Evolutionary conservation across 2,329 filamentous ascomycete genomes (phyloP), one percentile per base, ranked within the genome.

Genomic region (Colletotrichum coccodes): DNA sequence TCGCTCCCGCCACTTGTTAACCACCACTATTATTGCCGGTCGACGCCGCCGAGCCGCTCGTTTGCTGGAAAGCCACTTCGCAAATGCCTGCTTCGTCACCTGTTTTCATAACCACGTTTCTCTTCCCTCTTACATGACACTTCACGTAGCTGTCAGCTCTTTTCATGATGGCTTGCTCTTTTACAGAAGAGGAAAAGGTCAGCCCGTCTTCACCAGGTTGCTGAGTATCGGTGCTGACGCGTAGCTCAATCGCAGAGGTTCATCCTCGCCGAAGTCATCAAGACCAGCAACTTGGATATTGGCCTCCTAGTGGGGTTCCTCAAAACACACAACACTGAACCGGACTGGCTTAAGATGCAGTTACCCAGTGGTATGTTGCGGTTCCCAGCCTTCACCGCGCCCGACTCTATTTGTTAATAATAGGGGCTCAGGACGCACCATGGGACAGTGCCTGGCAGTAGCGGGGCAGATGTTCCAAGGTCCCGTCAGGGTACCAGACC

Each of bases 231-330:
- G 62, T 42, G 44, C 52, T 47, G 52, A 49, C 62, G 66, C 49
- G 70, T 70, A 53, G 71, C 56, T 23, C 9, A 7, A 54, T 66
- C 54, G n/a, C 73, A 89, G 87, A 85, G 86, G 71, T 88, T 88
- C 74, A 79, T 89, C 69, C 81, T 89, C 64, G 85, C 82, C 64
- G 87, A 89, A 76, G 86, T 89, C 73, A 85, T 89, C 77, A 89
- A 89, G 73, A 81, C 81, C 68, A 89, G 86, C 78, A 76, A 81
- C 34, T 77, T 89, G 67, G 83, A 87, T 64, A 75, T 87, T 28
- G 75, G 79, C 12, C 76, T 75, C 21, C 76, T 89, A 34, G 81
- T 83, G 23, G 77, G 79, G 14, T 87, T 89, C 69, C 79, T 89
- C 72, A 83, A 74, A 70, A 5, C 58, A 38, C 53, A 70, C 38